These are phyloP conservation scores for Pythium apleroticum DNA, from an alignment of 352 stramenopile species.

Conservation along the genomic window DNA sequence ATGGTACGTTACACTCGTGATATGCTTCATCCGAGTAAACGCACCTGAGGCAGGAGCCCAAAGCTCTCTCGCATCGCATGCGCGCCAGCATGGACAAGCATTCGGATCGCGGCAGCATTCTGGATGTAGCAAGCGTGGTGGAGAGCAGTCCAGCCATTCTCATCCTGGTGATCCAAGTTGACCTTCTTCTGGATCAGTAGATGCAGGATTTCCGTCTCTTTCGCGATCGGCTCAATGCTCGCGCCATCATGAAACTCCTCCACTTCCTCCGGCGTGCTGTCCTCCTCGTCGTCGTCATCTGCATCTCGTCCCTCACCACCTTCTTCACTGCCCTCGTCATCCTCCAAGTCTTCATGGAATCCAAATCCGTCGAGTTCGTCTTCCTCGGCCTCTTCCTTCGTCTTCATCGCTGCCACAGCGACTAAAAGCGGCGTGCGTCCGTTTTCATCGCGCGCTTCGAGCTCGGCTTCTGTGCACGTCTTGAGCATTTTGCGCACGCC, in stretches of 20 bases:
- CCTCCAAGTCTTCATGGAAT: conserved; percentile 33
- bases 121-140: conserved; percentile 82
- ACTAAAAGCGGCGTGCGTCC: conserved; percentile 75
- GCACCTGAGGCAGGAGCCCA: conserved; percentile 69
- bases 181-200: conserved; percentile 67
- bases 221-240: conserved; percentile 57
- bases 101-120: conserved; percentile 67
- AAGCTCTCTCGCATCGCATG: conserved; percentile 68
- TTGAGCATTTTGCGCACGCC: conserved; percentile 60
- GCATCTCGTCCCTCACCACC: neutral
- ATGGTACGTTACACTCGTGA: neutral
- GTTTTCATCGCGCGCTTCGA: conserved; percentile 74
- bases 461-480: conserved; percentile 54
- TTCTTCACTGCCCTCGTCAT: conserved; percentile 32
- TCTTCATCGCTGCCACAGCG: conserved; percentile 60
- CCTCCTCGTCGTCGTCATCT: conserved; percentile 14
- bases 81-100: conserved; percentile 73
- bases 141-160: conserved; percentile 82
- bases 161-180: conserved; percentile 80
- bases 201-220: conserved; percentile 75
- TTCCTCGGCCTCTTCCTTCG: conserved; percentile 40
- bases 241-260: conserved; percentile 52
- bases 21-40: neutral
- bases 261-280: conserved; percentile 40
- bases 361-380: conserved; percentile 48